Evolutionary conservation across 441 rosid species (phyloP).

Genomic region (Corymbia calophylla): DNA sequence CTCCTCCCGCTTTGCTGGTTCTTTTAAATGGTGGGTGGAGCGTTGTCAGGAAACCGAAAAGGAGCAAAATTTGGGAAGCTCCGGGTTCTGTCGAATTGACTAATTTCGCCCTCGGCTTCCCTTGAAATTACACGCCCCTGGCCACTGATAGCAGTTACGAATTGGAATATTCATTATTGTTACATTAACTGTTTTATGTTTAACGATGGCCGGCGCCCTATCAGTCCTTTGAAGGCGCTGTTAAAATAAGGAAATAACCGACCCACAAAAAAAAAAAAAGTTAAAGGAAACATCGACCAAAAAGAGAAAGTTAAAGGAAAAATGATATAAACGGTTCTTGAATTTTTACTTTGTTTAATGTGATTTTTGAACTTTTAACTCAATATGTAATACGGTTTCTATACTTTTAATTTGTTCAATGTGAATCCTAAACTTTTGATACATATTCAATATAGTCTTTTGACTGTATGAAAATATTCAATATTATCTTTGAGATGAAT

Average conservation of each 20-base stretch:
- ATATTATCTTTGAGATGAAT: background rate
- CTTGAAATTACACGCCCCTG: background rate
- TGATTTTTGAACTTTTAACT: no score
- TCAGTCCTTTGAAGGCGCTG: background rate
- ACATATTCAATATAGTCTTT: fast-evolving
- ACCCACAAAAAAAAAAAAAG: no score
- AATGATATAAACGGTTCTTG: no score
- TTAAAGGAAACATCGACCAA: no score
- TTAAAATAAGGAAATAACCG: fast-evolving
- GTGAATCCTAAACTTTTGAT: no score
- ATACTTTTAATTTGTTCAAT: no score
- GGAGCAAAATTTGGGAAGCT: background rate
- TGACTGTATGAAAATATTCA: fast-evolving
- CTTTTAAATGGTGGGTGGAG: constrained; percentile 24
- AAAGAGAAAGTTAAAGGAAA: no score
- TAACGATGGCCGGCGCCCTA: background rate
- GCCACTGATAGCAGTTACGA: background rate
- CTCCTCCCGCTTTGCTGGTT: constrained; percentile 76
- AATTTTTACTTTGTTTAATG: no score
- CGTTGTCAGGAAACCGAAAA: background rate
- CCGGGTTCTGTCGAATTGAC: constrained; percentile 5
- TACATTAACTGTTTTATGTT: background rate
- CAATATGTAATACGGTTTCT: fast-evolving
- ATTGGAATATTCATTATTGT: background rate
- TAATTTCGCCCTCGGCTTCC: constrained; percentile 2